A percentile compares a stretch with the other conserved stretches of the same genome.
Evolutionary conservation across 768 basidiomycete genomes (phyloP).

Genomic region (Lactarius hatsudake): DNA sequence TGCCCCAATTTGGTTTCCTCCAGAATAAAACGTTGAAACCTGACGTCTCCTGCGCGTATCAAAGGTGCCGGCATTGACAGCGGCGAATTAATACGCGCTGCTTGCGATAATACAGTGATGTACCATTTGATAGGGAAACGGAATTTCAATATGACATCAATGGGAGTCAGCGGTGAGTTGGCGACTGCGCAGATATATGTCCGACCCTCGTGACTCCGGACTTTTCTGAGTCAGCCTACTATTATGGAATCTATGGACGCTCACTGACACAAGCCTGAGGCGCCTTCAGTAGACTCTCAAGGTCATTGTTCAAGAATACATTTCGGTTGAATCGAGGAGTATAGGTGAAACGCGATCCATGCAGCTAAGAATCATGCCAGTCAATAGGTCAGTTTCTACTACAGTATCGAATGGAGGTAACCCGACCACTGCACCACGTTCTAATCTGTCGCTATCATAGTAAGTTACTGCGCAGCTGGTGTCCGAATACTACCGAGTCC

Average conservation of each 20-base stretch:
- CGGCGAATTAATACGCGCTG: too few relatives aligned
- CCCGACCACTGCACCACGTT: not conserved
- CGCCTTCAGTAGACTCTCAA: not conserved
- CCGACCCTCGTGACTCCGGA: not conserved
- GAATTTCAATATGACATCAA: too few relatives aligned
- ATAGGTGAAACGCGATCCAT: not conserved
- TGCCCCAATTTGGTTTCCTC: not conserved
- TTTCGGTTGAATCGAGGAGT: not conserved
- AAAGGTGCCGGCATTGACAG: not conserved
- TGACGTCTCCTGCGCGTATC: not conserved
- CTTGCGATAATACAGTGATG: too few relatives aligned
- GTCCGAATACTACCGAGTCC: not conserved
- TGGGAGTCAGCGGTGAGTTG: too few relatives aligned
- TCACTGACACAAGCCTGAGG: too few relatives aligned
- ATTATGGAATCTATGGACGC: too few relatives aligned
- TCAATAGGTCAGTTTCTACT: too few relatives aligned
- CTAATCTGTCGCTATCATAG: not conserved
- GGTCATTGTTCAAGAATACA: not conserved
- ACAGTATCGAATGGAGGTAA: not conserved
- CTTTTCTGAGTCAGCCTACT: not conserved
- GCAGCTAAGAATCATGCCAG: too few relatives aligned
- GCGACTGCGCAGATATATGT: too few relatives aligned
- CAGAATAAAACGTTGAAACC: not conserved
- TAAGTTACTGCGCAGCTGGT: not conserved
- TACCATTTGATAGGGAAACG: too few relatives aligned